These are phyloP conservation scores for Juglanconis juglandina DNA, from an alignment of 2,329 filamentous ascomycete species.

Conservation along the genomic window DNA sequence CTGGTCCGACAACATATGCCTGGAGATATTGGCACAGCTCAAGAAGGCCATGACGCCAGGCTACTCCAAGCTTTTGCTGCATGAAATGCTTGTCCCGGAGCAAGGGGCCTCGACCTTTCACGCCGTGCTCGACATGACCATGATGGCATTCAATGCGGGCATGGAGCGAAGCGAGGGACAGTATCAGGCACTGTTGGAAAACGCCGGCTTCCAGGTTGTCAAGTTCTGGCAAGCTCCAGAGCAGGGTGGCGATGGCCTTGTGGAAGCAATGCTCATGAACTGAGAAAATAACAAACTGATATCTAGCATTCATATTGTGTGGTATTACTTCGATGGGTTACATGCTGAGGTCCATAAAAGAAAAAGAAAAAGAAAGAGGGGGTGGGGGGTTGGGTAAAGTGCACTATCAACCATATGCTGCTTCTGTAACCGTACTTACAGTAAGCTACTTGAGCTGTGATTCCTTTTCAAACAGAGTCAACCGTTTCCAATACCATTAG, in stretches of 20 bases:
- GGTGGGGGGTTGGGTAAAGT: no score
- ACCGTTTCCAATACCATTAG: no score
- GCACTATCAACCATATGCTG: no score
- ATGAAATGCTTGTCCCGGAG: constrained; percentile 31
- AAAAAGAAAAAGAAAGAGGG: no score
- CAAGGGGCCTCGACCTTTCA: constrained; percentile 1
- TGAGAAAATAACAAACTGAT: no score
- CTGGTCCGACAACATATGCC: constrained; percentile 32
- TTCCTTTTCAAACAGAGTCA: no score
- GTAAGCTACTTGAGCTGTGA: no score
- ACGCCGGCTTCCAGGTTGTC: constrained; percentile 22
- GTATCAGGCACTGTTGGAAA: constrained; percentile 23
- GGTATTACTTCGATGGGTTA: no score
- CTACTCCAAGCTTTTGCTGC: constrained; percentile 31
- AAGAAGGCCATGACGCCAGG: constrained; percentile 28
- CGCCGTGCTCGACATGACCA: constrained; percentile 25
- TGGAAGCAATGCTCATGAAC: background rate
- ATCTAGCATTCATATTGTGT: no score
- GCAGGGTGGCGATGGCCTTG: constrained; percentile 21
- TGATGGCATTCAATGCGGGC: constrained; percentile 29
- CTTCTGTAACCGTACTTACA: no score
- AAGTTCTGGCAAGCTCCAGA: constrained; percentile 23
- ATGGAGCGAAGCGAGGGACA: constrained; percentile 26
- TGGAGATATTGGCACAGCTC: constrained; percentile 29
- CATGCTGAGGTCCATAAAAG: no score